A percentile compares a stretch with the other conserved stretches of the same genome.
Conservation (phyloP, 768 basidiomycete species). For the Rickenella mellea region DNA sequence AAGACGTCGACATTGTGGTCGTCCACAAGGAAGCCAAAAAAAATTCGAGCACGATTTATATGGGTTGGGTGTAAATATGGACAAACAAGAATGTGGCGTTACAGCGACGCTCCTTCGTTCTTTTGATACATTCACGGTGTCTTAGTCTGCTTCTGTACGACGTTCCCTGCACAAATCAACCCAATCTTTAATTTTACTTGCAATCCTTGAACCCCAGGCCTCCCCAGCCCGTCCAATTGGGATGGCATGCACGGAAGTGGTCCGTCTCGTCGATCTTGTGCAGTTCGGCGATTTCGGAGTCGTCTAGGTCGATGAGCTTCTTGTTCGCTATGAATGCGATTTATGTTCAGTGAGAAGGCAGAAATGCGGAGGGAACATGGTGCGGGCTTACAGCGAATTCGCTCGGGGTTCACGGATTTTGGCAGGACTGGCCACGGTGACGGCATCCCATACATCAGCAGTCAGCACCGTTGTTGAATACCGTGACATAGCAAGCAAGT, state of each 20-base stretch:
- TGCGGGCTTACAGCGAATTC: slow-evolving; percentile 40
- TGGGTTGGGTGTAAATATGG: no score
- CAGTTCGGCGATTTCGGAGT: slow-evolving; percentile 52
- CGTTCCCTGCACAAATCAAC: no score
- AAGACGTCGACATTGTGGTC: no score
- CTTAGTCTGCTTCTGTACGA: no score
- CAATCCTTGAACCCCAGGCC: slow-evolving; percentile 53
- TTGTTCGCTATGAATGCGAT: slow-evolving; percentile 36
- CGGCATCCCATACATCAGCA: slow-evolving; percentile 9
- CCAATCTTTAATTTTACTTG: no score
- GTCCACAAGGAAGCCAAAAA: no score
- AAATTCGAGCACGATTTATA: no score
- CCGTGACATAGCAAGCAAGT: neutral
- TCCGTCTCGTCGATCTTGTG: slow-evolving; percentile 48
- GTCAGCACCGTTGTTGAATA: neutral
- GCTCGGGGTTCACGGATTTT: slow-evolving; percentile 65
- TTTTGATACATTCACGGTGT: no score
- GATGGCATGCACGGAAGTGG: slow-evolving; percentile 59
- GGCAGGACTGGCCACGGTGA: slow-evolving; percentile 41
- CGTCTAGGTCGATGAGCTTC: slow-evolving; percentile 49
- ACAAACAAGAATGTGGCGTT: no score
- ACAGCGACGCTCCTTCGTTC: no score
- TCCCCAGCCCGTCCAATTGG: slow-evolving; percentile 57
- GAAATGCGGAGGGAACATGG: neutral
- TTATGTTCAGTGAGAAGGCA: slow-evolving; percentile 1